Conservation (phyloP, 2,329 filamentous ascomycete genomes). For the Fusarium ambrosium region DNA sequence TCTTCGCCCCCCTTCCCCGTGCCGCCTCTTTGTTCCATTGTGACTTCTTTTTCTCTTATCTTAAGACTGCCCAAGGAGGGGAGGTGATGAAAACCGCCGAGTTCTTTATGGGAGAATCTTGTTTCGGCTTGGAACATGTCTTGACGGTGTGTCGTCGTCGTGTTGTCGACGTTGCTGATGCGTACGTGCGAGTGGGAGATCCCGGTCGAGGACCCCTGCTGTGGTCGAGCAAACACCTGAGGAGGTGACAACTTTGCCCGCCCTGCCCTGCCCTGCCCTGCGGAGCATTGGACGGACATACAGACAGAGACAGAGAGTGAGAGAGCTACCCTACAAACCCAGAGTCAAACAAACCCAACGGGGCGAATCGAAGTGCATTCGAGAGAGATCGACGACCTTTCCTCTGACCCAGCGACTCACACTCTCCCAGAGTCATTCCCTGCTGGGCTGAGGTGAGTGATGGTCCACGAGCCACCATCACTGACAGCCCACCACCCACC, state of each 20-base stretch:
- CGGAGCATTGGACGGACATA: background rate
- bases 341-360: background rate
- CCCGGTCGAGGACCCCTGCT: conserved; percentile 26
- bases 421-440: conserved; percentile 22
- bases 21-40: background rate
- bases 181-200: conserved; percentile 26
- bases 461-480: conserved; percentile 32
- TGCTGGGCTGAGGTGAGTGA: conserved; percentile 31
- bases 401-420: conserved; percentile 8
- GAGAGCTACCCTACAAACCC: conserved; percentile 2
- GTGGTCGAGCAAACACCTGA: conserved; percentile 7
- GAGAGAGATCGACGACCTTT: background rate
- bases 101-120: background rate
- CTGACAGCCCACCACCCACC: conserved; percentile 31
- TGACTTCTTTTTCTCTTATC: background rate
- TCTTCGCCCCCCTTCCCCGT: background rate
- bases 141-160: conserved; percentile 34
- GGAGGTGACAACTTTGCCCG: conserved; percentile 1
- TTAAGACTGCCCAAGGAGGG: background rate
- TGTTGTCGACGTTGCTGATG: conserved; percentile 33
- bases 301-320: background rate
- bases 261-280: background rate
- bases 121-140: conserved; percentile 33
- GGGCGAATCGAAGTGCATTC: background rate
- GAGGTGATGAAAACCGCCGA: background rate